Evolutionary conservation across 225 moss, liverwort and hornwort species (phyloP), one percentile per base, ranked within the genome.

Genomic region (Marchantia paleacea): DNA sequence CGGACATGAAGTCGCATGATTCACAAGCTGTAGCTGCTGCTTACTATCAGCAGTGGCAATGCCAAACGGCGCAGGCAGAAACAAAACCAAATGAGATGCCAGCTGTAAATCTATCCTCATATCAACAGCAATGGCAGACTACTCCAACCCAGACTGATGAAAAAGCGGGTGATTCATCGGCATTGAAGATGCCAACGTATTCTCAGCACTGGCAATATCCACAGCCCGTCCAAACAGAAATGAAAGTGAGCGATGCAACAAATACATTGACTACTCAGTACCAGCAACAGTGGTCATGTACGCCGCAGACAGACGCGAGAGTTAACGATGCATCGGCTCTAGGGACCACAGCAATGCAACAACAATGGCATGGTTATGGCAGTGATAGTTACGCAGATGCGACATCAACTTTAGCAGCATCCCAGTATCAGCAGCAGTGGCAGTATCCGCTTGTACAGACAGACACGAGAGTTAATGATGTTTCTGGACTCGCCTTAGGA

Each of bases 391-490:
- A 79, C 31, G 79, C 54, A 55, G 79, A 79, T 55, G 14, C 53
- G 68, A 29, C 54, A 31, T 10, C 69, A 70, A 69, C 68, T 54
- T 18, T 69, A 69, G 79, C 68, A 30, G 51, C 67, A 68, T 51
- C 31, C 53, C 79, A 69, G 20, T 69, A 53, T 79, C 79, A 79
- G 57, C 79, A 79, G 61, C 79, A 79, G 30, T 79, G 79, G 79
- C 68, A 53, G 18, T 79, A 16, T 24, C 69, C 69, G 0, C 31
- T 61, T 39, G 16, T 20, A 9, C 79, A 79, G 69, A 28, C 69
- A 30, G 79, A 70, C 52, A 69, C 55, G 52, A 69, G 69, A 54
- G 79, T 70, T 31, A 69, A 55, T 70, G 79, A 79, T 39, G 14
- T 53, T 28, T 31, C 79, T 30, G 31, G 50, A 54, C 22, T 69